Base-by-base conservation (phyloP, 225 moss, liverwort and hornwort genomes). In the Pleurozium schreberi region DNA sequence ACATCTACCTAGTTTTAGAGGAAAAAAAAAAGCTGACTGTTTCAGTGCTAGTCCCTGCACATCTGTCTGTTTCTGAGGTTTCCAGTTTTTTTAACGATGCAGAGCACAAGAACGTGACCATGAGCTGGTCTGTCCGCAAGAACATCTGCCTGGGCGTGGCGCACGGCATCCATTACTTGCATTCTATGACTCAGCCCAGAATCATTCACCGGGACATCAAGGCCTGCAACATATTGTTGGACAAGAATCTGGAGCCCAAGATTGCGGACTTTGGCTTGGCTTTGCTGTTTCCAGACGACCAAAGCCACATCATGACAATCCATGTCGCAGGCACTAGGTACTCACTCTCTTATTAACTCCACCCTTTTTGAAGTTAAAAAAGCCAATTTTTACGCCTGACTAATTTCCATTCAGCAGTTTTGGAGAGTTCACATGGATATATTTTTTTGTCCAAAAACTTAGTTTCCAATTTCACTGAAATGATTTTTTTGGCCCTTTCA, bases 181-280 rank as follows among this genome's bases (percentile, higher is more conserved):
- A 93, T 66, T 91, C 90, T 36, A 33, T 91, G n/a, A 33, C 86
- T 5, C 90, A 90, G 74, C 90, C 92, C 15, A 83, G 86, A 86
- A 92, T 92, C 80, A 92, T 92, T 52, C 92, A 92, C 88, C 90
- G 92, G 8, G 92, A 92, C 80, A 92, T 92, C 30, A 92, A 90
- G 70, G 90, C 88, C 33, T 70, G 64, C 82, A 90, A 88, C 74
- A 88, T 86, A 58, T 88, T 89, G 83, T 38, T 92, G 76, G 90
- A 90, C 86, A 84, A 80, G 80, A 92, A 90, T 67, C 67, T 92
- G 14, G 90, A 92, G 86, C 92, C 92, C 34, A 92, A 92, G 52
- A 92, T 92, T 84, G 92, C 92, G 16, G 92, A 93, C 74, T 89
- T 92, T 3, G 90, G 92, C 64, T 90, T 92, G 33, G 92, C 92